Base-by-base conservation (phyloP, 2,329 filamentous ascomycete species). In the Aureobasidium sp. region DNA sequence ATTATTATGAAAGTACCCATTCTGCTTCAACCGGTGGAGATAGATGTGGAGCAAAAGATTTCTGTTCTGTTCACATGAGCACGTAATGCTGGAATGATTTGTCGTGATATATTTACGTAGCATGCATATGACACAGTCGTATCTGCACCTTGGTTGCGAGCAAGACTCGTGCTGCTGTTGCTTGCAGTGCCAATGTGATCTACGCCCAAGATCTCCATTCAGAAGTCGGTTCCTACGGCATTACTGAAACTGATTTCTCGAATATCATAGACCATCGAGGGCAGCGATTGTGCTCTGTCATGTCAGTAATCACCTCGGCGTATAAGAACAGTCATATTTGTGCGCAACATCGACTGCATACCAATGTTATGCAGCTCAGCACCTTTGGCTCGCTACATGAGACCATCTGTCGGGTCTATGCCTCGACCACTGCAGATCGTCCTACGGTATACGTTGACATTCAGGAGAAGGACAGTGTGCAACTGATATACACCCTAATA, bases 1-100 rank as follows among this genome's bases (percentile, higher is more conserved):
- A 57, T 36, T 57, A 57, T 57, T 26, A 57, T n/a, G 53, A 57
- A 26, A 26, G 37, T 29, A 48, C 46, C 17, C 46, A 41, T 44
- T 32, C 37, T 55, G 39, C 52, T 53, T 12, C 12, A 8, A n/a
- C 8, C 1, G 34, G 39, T 41, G 34, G 24, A 24, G 4, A 46
- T 44, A 41, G 39, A 57, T n/a, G 27, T 32, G 26, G 26, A 46
- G 53, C 37, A 34, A 34, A 57, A 46, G 10, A 32, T 48, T n/a
- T 48, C 46, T 48, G 46, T 48, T 48, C 15, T 48, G 7, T 48
- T 32, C 46, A 48, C 15, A 9, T n/a, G 2, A 29, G 24, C 26
- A 48, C 46, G 15, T 48, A 48, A 47, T 29, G 12, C 41, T 26
- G 4, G 41, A 2, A 4, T 26, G 13, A 12, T 44, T 20, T 44